These are phyloP conservation scores for Septoria linicola DNA, from an alignment of 2,329 filamentous ascomycete species.

Conservation along the genomic window DNA sequence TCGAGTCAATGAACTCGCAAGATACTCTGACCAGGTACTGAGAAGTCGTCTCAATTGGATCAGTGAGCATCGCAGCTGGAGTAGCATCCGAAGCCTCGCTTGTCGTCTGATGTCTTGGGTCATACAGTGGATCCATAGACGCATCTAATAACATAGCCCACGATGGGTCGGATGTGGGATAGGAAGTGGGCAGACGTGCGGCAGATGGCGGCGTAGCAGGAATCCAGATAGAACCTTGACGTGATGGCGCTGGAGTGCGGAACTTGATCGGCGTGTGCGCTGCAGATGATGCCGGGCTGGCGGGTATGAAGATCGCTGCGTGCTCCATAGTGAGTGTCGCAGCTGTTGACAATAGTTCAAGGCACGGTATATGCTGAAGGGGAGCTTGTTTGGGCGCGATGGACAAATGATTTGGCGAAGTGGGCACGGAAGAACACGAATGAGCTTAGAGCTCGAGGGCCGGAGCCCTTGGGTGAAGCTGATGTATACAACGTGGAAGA, in stretches of 20 bases:
- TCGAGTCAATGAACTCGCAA: conserved; percentile 14
- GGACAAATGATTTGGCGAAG: neutral
- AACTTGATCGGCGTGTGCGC: conserved; percentile 11
- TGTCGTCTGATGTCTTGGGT: conserved; percentile 8
- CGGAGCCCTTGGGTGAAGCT: conserved; percentile 5
- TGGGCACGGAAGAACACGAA: neutral
- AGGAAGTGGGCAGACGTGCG: conserved; percentile 1
- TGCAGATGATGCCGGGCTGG: conserved; percentile 12
- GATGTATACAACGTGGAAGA: conserved; percentile 5
- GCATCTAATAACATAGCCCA: neutral
- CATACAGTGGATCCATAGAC: neutral
- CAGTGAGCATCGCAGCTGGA: conserved; percentile 5
- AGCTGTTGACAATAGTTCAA: neutral
- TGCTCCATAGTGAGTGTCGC: conserved; percentile 13
- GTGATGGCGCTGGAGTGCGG: conserved; percentile 10
- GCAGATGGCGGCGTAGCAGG: conserved; percentile 7
- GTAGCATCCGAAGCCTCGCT: conserved; percentile 13
- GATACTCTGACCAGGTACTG: conserved; percentile 12
- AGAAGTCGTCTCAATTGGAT: conserved; percentile 1
- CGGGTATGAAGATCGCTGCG: conserved; percentile 17
- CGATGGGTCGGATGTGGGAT: neutral
- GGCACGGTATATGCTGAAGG: neutral
- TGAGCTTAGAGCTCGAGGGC: conserved; percentile 11
- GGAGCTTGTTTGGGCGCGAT: neutral
- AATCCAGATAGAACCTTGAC: conserved; percentile 11